Conservation (phyloP, 768 basidiomycete genomes). For the Saitozyma sp. region DNA sequence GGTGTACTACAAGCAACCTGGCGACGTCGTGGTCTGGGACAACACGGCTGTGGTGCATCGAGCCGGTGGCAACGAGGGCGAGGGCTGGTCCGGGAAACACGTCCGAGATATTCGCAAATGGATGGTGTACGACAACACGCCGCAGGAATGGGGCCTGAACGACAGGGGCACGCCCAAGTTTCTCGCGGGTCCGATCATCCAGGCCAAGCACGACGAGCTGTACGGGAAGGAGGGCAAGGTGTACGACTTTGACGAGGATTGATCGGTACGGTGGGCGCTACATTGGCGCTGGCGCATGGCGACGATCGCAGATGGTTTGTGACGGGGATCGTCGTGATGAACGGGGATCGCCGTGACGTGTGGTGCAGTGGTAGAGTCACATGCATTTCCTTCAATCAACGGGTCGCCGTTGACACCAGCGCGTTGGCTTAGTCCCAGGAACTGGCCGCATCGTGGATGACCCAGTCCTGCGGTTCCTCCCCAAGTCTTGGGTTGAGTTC, state of each 20-base stretch:
- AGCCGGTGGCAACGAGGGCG: constrained; percentile 18
- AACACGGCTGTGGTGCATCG: constrained; percentile 25
- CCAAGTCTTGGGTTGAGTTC: no score
- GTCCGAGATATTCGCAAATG: constrained; percentile 22
- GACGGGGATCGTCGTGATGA: no score
- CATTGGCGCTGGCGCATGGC: no score
- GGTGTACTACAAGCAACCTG: constrained; percentile 24
- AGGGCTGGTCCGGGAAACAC: constrained; percentile 23
- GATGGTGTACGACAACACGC: constrained; percentile 24
- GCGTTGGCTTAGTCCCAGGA: no score
- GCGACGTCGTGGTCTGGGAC: constrained; percentile 28
- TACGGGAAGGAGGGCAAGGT: constrained; percentile 24
- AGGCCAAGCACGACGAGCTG: constrained; percentile 27
- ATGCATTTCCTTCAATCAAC: no score
- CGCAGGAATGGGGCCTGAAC: constrained; percentile 28
- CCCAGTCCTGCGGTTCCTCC: no score
- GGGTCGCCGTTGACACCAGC: no score
- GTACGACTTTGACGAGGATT: constrained; percentile 32
- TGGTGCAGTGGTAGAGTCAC: no score
- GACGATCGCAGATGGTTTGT: no score
- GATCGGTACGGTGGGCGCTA: no score
- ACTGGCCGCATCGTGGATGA: no score
- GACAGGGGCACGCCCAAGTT: constrained; percentile 13
- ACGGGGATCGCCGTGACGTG: no score
- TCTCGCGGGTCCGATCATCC: constrained; percentile 25